phyloP scores from a whole-genome alignment of 139 green algal genomes.

The Edaphochlamys debaryana region DNA sequence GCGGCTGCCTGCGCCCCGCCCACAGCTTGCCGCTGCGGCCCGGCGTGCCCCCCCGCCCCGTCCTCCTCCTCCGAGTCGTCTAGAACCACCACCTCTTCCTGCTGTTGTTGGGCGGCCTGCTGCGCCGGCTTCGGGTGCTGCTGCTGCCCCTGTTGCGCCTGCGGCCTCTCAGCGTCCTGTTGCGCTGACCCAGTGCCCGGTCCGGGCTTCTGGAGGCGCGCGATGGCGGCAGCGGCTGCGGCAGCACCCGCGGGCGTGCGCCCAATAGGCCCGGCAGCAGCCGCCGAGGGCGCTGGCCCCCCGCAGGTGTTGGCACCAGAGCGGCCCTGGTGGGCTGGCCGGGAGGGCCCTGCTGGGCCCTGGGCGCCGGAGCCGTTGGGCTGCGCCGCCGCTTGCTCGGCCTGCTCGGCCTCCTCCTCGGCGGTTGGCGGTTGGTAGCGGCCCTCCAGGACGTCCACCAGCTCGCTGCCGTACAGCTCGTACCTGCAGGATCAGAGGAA shows the following conservation, averaged over 20 bases:
- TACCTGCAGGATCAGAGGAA: neutral
- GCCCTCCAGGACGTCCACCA: constrained; percentile 16
- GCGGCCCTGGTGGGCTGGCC: too few species aligned
- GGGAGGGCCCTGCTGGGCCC: too few species aligned
- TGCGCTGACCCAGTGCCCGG: too few species aligned
- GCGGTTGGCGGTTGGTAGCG: neutral
- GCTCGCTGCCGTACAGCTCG: constrained; percentile 29
- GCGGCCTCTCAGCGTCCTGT: neutral
- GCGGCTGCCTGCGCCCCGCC: too few species aligned
- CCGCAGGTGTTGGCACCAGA: too few species aligned
- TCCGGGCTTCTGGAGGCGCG: too few species aligned
- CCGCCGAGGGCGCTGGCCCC: too few species aligned
- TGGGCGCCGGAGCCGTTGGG: too few species aligned
- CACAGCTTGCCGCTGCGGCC: neutral
- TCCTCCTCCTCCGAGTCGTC: constrained; percentile 14
- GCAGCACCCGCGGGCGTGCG: too few species aligned
- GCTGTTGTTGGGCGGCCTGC: neutral
- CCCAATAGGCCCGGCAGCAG: too few species aligned
- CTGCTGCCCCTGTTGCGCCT: neutral
- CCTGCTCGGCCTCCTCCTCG: neutral
- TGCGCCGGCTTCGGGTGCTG: neutral
- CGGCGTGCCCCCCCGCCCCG: neutral
- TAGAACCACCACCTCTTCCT: constrained; percentile 4
- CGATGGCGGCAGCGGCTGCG: too few species aligned
- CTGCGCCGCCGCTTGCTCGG: neutral